Evolutionary conservation across 2,329 filamentous ascomycete species (phyloP), one percentile per base, ranked within the genome.

Genomic region (Stachybotrys elegans): DNA sequence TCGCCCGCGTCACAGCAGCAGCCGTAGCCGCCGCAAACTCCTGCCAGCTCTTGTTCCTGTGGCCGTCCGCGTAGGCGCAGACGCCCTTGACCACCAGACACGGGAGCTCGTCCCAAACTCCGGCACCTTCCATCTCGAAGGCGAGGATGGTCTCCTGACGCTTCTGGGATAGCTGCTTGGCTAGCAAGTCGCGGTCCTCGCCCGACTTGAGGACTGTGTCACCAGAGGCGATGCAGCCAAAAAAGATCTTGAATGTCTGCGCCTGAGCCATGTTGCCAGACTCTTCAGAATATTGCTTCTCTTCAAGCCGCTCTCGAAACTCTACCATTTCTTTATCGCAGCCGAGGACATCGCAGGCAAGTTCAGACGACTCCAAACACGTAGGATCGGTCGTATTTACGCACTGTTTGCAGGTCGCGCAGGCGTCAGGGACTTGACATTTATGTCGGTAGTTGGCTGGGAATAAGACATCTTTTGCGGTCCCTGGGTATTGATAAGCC

Each of bases 171-270:
- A 8, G 63, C 56, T 21, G 66, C 45, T 11, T 17, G 9, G 32
- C 1, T 27, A 5, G 21, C 16, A 8, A 11, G 41, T 71, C 67
- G 13, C 69, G 57, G 4, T 56, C 46, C 7, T 49, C 41, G 8
- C 58, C 61, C 3, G 60, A 62, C 23, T 64, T 67, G 47, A 72
- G 63, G 4, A 71, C 62, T 4, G 51, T 55, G 37, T 70, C 59
- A 8, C 58, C 65, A 3, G 65, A 68, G 5, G 55, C 67, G 12
- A 71, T 57, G 16, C 2, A 47, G 47, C 3, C 68, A 67, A 25
- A 69, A 14, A 55, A 40, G 32, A 35, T 19, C 32, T 35, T 35
- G 12, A 16, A 16, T 17, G 9, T 35, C 16, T 35, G 32, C 8
- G 32, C 32, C 17, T 35, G 32, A 8, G 12, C 8, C 17, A 19